Conservation (phyloP, 1,139 yeast genomes). For the Geotrichum australiense region DNA sequence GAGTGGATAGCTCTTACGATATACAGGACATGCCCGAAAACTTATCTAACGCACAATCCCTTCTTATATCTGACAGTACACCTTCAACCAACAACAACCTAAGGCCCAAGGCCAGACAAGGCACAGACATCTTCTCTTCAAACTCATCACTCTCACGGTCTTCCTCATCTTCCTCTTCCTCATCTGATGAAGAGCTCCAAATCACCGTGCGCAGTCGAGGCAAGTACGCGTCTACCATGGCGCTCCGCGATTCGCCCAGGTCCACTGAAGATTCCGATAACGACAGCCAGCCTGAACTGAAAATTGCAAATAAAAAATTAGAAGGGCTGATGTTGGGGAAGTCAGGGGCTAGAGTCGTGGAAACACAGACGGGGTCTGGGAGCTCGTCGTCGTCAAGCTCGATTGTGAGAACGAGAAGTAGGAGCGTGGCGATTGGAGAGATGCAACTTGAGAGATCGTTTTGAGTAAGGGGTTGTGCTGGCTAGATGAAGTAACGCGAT, state of each 20-base stretch:
- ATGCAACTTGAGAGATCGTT: constrained; percentile 7
- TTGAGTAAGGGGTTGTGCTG: not conserved
- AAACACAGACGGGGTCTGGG: not conserved
- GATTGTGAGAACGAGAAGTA: constrained; percentile 3
- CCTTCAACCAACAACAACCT: not conserved
- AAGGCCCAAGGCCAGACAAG: not conserved
- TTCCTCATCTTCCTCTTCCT: constrained; percentile 4
- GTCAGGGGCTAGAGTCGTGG: not conserved
- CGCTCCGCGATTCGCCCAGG: not conserved
- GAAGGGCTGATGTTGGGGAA: not conserved
- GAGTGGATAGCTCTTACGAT: constrained; percentile 2
- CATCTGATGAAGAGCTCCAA: constrained; percentile 8
- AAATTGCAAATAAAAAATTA: not conserved
- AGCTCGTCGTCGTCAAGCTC: not conserved
- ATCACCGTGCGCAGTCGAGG: constrained; percentile 3
- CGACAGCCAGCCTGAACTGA: not conserved
- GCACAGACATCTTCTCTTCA: not conserved
- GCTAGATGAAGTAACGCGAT: not conserved
- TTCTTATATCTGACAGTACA: not conserved
- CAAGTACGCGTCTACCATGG: not conserved
- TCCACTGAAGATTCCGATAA: not conserved
- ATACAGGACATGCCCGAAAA: constrained; percentile 5
- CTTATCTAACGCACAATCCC: not conserved
- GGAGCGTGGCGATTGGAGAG: constrained; percentile 13
- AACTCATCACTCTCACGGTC: not conserved